phyloP scores from a whole-genome alignment of 2,329 filamentous ascomycete genomes.

The Colletotrichum magnum region DNA sequence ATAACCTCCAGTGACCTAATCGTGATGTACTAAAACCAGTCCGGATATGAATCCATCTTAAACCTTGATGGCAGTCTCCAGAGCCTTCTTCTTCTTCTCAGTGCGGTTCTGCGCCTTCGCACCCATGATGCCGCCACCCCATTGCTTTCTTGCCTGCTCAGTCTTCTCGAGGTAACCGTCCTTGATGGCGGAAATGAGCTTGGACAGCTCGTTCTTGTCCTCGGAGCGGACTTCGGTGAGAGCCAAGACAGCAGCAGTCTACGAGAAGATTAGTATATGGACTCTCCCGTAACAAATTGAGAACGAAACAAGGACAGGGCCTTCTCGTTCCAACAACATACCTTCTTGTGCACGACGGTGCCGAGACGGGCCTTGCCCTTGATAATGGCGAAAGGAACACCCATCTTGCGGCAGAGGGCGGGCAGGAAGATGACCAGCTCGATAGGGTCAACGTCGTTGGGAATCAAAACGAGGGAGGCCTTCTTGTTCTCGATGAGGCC shows the following conservation, averaged over 20 bases:
- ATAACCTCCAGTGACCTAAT: conserved; percentile 39
- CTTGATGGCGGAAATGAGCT: conserved; percentile 97
- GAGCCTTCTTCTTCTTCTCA: conserved; percentile 92
- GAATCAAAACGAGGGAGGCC: conserved; percentile 96
- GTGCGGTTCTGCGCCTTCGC: conserved; percentile 87
- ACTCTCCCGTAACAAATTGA: not conserved
- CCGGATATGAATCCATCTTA: conserved; percentile 68
- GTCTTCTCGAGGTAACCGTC: conserved; percentile 97
- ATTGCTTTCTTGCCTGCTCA: conserved; percentile 91
- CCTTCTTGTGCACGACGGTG: conserved; percentile 99
- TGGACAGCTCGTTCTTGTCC: conserved; percentile 98
- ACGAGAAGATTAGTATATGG: conserved; percentile 1
- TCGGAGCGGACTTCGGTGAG: conserved; percentile 97
- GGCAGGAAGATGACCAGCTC: conserved; percentile 99
- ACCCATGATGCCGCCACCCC: conserved; percentile 99
- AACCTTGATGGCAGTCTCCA: conserved; percentile 97
- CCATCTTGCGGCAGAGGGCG: conserved; percentile 99
- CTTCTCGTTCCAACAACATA: conserved; percentile 49
- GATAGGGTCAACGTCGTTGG: conserved; percentile 99
- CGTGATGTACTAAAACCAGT: conserved; percentile 36
- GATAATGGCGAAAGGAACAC: conserved; percentile 98
- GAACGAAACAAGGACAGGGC: not conserved
- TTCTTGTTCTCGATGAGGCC: conserved; percentile 99
- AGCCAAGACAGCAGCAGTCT: conserved; percentile 96
- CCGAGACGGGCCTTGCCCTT: conserved; percentile 99